Base-by-base conservation (phyloP, 805 yeast genomes). In the Kodamaea jinghongensis region DNA sequence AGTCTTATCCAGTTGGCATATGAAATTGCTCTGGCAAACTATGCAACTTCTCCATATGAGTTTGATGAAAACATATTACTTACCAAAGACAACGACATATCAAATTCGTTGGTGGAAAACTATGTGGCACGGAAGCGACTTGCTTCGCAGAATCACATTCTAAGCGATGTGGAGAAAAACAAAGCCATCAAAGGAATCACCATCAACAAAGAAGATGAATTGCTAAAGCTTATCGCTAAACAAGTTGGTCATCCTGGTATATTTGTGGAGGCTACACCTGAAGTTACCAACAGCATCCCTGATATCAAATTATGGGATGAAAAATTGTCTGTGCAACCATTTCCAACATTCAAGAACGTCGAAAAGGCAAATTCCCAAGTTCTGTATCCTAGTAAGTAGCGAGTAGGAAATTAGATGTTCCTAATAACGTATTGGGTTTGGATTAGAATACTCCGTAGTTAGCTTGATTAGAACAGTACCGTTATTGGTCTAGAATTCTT, bases 291-390 rank as follows among this genome's bases (percentile, higher is more conserved):
- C 36, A 47, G 46, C 10, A 4, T 59, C 16, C 48, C 53, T 39
- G 6, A 29, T 33, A 14, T 33, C 23, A n/a, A 12, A 6, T 17
- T 33, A 20, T 26, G 17, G 31, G n/a, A n/a, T n/a, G 28, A 15
- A 11, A 44, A 49, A n/a, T 33, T 57, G 11, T 43, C 37, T 13
- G 49, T 55, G 1, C 68, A 68, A 1, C 47, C 56, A 2, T 51
- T 79, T 15, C 91, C 90, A 2, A 63, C 70, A 4, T 81, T 81
- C 55, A 76, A 71, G 46, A 79, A 80, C 51, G 78, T 81, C 6
- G 90, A 84, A 47, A 79, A 77, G 54, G 83, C 34, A 9, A 36
- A 26, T 15, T 8, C 35, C 46, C n/a, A 47, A 47, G 26, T 49
- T 45, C 31, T 16, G 17, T 17, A 12, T 15, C 28, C 30, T 22